These are phyloP conservation scores for Neostapfia colusana DNA, from an alignment of 176 grass and related monocot species.

Conservation along the genomic window DNA sequence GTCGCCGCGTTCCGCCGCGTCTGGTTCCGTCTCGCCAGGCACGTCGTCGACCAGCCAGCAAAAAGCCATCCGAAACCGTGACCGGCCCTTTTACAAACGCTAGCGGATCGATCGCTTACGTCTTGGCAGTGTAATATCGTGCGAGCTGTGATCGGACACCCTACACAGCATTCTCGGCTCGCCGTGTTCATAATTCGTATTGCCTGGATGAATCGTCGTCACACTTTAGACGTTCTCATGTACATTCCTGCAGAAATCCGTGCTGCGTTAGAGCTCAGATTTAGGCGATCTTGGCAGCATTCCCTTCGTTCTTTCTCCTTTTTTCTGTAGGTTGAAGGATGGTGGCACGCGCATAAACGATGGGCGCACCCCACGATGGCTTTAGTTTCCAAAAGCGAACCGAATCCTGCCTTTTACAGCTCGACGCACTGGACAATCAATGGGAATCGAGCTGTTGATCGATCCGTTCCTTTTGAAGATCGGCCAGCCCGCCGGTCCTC, in stretches of 20 bases:
- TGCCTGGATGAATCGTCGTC: too few relatives aligned
- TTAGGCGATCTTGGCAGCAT: neutral
- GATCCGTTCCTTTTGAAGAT: slow-evolving; percentile 1
- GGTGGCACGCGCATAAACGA: neutral
- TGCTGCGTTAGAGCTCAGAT: neutral
- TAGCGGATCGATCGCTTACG: neutral
- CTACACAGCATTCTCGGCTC: neutral
- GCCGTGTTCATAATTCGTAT: neutral
- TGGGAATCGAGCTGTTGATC: slow-evolving; percentile 24
- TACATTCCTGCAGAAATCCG: neutral
- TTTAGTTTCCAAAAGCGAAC: slow-evolving; percentile 23
- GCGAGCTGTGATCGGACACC: neutral
- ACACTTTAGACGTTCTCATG: neutral
- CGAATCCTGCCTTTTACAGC: slow-evolving; percentile 39
- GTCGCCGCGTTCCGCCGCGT: slow-evolving; percentile 55
- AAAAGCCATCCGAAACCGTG: neutral
- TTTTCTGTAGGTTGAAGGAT: neutral
- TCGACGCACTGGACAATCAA: slow-evolving; percentile 15
- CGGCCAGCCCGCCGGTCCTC: neutral
- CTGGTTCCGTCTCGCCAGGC: slow-evolving; percentile 50
- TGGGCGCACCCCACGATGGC: neutral
- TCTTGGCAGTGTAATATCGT: neutral
- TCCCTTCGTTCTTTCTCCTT: neutral
- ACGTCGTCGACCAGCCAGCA: neutral
- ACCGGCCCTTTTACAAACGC: neutral